Evolutionary conservation across 192 early-diverging fungal species (phyloP), one percentile per base, ranked within the genome.

Genomic region (Lunasporangiospora selenospora): DNA sequence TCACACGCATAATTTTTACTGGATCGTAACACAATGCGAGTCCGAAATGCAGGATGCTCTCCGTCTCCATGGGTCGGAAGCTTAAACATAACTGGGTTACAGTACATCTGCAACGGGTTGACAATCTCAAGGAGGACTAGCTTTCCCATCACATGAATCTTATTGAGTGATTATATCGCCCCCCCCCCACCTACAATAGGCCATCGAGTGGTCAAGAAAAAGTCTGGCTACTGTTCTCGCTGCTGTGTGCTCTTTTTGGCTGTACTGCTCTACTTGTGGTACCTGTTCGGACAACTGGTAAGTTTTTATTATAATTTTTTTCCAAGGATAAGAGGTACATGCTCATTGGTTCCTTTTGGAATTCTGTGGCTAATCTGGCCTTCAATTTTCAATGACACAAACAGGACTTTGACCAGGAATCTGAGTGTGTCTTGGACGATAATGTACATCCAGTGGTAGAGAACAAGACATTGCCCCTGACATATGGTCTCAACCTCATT

Each of bases 171-270:
- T 7, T 0, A 47, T 26, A 8, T 46, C n/a, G n/a, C n/a, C n/a
- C n/a, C n/a, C n/a, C n/a, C n/a, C n/a, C n/a, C n/a, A n/a, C n/a
- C n/a, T n/a, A n/a, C n/a, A n/a, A n/a, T n/a, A n/a, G n/a, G n/a
- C n/a, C n/a, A n/a, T n/a, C n/a, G 30, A 40, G 51, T 39, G 19
- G 48, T 48, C 29, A 64, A 33, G 36, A 62, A 48, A 34, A 53
- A 12, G 19, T 55, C 18, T 6, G 51, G 62, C 43, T 39, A 24
- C 39, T 64, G 62, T n/a, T 55, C 52, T 48, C 47, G 41, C 23
- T 55, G 62, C 44, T 64, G 62, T 4, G 19, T 33, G 3, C 15
- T 47, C 23, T 21, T 64, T 18, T 6, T 64, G n/a, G 31, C 55
- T 18, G 32, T 64, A 0, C 23, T 64, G 1, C 3, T 55, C 18